Percentiles rank a stretch among this genome's conserved stretches.
Conservation (phyloP, 208 protist genomes). For the Leishmania guyanensis region DNA sequence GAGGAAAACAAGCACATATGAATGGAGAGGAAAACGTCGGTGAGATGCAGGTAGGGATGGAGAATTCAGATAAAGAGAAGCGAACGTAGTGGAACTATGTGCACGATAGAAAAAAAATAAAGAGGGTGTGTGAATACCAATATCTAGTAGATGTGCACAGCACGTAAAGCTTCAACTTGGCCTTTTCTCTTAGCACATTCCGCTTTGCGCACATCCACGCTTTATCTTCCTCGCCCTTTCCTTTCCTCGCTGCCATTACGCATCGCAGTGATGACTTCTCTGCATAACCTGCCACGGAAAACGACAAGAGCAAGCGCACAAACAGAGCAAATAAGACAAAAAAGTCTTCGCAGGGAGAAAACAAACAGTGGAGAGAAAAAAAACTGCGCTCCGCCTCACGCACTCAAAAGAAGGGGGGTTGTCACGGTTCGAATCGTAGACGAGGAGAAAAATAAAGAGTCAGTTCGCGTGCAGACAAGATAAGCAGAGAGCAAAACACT, state of each 20-base stretch:
- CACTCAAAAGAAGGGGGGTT: neutral
- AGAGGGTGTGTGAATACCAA: neutral
- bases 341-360: neutral
- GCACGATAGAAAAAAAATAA: neutral
- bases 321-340: neutral
- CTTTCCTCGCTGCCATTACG: neutral
- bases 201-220: neutral
- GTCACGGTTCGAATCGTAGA: neutral
- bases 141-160: neutral
- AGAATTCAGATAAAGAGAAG: neutral
- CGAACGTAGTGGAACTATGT: neutral
- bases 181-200: neutral
- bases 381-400: conserved; percentile 8
- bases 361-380: neutral
- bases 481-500: neutral
- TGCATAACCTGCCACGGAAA: neutral
- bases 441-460: neutral
- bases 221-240: neutral
- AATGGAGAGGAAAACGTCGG: neutral
- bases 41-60: neutral
- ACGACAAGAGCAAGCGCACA: neutral
- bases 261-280: neutral
- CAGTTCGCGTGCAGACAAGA: neutral
- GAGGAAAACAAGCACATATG: neutral
- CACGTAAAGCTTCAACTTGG: neutral